Conservation (phyloP, 2,329 filamentous ascomycete genomes). For the Bipolaris oryzae region DNA sequence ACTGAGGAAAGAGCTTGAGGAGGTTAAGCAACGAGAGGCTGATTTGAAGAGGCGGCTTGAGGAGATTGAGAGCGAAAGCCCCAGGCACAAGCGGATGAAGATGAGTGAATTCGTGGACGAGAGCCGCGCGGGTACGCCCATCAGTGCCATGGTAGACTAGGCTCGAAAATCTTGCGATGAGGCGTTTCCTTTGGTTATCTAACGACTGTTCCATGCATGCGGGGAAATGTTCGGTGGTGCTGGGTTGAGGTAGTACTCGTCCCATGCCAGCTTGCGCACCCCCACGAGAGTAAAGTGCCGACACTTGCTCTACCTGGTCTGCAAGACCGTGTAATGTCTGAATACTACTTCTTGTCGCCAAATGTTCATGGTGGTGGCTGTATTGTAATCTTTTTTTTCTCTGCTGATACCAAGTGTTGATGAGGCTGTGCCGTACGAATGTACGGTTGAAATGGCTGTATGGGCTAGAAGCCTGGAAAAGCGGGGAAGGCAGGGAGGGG, state of each 20-base stretch:
- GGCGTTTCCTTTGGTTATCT: conserved; percentile 16
- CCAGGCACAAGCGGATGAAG: conserved; percentile 62
- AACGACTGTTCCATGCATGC: conserved; percentile 19
- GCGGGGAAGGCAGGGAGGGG: background rate
- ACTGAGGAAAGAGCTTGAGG: conserved; percentile 68
- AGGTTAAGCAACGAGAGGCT: conserved; percentile 78
- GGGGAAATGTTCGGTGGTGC: conserved; percentile 12
- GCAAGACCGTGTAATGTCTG: conserved; percentile 44
- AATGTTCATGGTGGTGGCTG: conserved; percentile 18
- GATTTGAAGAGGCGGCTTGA: conserved; percentile 82
- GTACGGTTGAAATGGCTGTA: conserved; percentile 6
- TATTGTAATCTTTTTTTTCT: conserved; percentile 36
- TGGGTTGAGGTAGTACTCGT: conserved; percentile 15
- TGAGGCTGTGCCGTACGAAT: conserved; percentile 8
- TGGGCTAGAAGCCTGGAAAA: background rate
- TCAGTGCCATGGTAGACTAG: conserved; percentile 40
- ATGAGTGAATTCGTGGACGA: conserved; percentile 61
- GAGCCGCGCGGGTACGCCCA: conserved; percentile 44
- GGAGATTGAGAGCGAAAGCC: conserved; percentile 60
- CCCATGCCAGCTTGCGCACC: conserved; percentile 10
- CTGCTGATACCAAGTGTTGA: conserved; percentile 31
- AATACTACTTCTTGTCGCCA: conserved; percentile 33
- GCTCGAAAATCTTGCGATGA: conserved; percentile 4
- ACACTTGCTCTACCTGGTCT: conserved; percentile 36
- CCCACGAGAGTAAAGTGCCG: conserved; percentile 26